Evolutionary conservation across 306 rosid species (phyloP), one percentile per base, ranked within the genome.

Genomic region (Adenanthera pavonina): DNA sequence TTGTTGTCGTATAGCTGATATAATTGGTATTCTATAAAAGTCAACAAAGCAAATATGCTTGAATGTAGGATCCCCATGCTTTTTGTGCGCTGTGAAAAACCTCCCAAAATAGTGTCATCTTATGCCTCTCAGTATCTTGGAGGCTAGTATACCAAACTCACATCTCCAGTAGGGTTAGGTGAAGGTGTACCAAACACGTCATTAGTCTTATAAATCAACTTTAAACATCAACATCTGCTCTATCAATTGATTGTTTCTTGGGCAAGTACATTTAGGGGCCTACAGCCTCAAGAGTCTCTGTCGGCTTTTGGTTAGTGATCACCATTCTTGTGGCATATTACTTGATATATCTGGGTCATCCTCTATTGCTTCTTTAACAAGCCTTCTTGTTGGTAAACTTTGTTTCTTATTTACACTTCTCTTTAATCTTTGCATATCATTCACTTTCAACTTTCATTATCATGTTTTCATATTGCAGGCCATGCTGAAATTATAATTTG

Each of bases 391-490:
- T 0, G 62, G 12, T 56, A 5, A 34, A 33, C 2, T 64, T 65
- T 36, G 11, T 65, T 38, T 15, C 19, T 36, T 38, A n/a, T 40
- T 66, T 2, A 38, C 33, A 7, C 49, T 66, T 66, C 17, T 25
- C 30, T 25, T 25, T 25, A 25, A 25, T 65, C 30, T 66, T 12
- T 66, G 14, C 49, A 7, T 40, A 16, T 66, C 11, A 15, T 38
- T 66, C n/a, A 7, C 72, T 15, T 7, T 14, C 2, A 3, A 16
- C 72, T 15, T 41, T 16, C 7, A 2, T 38, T 66, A 17, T 40
- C 72, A 36, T 15, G 33, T 25, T 72, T 49, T 52, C 76, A 49
- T 15, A 72, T 49, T 33, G 76, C 76, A 15, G 44, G 30, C 46
- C 41, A 72, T 72, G 43, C 8, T 7, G 51, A 40, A 41, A n/a